Conservation (phyloP, 2,329 filamentous ascomycete species). For the Fusarium kyushuense region DNA sequence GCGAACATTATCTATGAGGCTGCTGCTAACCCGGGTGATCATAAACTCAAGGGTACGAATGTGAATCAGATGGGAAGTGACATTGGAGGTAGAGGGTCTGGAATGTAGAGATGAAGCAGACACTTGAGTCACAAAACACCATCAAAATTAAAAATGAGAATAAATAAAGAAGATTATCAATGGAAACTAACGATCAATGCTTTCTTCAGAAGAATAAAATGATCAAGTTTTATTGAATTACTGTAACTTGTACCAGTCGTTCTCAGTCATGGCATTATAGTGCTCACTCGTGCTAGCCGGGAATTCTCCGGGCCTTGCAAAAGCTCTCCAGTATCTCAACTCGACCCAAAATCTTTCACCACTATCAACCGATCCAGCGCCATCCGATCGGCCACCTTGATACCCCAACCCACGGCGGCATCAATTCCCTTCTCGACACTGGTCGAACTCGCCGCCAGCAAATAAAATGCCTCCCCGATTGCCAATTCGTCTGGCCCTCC, state of each 20-base stretch:
- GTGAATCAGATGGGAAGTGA: slow-evolving; percentile 67
- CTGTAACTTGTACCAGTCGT: background rate
- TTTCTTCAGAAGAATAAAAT: background rate
- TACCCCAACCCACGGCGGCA: slow-evolving; percentile 26
- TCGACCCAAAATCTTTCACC: slow-evolving; percentile 44
- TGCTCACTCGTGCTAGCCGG: slow-evolving; percentile 23
- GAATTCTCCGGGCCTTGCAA: slow-evolving; percentile 43
- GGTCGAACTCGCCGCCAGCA: slow-evolving; percentile 24
- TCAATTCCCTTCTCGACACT: slow-evolving; percentile 32
- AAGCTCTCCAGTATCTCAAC: slow-evolving; percentile 34
- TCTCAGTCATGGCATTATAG: slow-evolving; percentile 9
- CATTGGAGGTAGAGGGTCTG: slow-evolving; percentile 60
- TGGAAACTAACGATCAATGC: background rate
- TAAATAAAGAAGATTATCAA: background rate
- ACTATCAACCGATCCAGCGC: slow-evolving; percentile 27
- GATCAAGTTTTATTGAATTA: background rate
- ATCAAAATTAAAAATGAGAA: background rate
- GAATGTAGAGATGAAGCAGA: slow-evolving; percentile 37
- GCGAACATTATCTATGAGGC: slow-evolving; percentile 92
- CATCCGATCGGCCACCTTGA: slow-evolving; percentile 11
- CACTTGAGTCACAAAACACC: background rate
- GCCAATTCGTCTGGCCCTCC: slow-evolving; percentile 58
- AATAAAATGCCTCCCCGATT: slow-evolving; percentile 61
- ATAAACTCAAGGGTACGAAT: slow-evolving; percentile 72
- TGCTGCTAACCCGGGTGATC: slow-evolving; percentile 90